Conservation (phyloP, 2,329 filamentous ascomycete genomes). For the Fusarium kyushuense region DNA sequence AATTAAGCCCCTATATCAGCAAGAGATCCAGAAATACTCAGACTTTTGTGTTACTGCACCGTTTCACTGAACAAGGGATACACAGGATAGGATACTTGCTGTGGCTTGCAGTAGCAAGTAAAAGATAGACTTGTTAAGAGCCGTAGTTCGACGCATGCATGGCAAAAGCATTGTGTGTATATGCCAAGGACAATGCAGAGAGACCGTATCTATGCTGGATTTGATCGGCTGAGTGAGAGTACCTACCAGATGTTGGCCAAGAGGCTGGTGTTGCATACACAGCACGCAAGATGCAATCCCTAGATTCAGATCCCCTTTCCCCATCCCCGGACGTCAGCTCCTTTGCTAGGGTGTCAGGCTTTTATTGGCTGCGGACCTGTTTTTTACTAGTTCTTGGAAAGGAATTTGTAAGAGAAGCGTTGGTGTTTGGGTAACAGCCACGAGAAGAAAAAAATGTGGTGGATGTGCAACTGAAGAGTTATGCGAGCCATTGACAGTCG, state of each 20-base stretch:
- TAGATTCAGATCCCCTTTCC: conserved; percentile 33
- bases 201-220: conserved; percentile 19
- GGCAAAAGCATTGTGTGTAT: background rate
- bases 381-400: background rate
- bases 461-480: conserved; percentile 10
- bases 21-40: background rate
- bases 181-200: background rate
- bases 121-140: conserved; percentile 10
- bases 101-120: conserved; percentile 44
- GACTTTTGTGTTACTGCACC: conserved; percentile 19
- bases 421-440: conserved; percentile 31
- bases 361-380: background rate
- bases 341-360: background rate
- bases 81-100: conserved; percentile 7
- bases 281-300: conserved; percentile 34
- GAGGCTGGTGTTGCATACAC: background rate
- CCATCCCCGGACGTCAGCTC: background rate
- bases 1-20: background rate
- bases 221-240: conserved; percentile 29
- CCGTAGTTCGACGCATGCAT: conserved; percentile 18
- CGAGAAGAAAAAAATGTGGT: conserved; percentile 16
- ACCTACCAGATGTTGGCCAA: conserved; percentile 19
- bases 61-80: conserved; percentile 25
- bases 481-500: conserved; percentile 37
- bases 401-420: conserved; percentile 22